These are phyloP conservation scores for Sphenostylis stenocarpa DNA, from an alignment of 306 rosid species.

Conservation along the genomic window DNA sequence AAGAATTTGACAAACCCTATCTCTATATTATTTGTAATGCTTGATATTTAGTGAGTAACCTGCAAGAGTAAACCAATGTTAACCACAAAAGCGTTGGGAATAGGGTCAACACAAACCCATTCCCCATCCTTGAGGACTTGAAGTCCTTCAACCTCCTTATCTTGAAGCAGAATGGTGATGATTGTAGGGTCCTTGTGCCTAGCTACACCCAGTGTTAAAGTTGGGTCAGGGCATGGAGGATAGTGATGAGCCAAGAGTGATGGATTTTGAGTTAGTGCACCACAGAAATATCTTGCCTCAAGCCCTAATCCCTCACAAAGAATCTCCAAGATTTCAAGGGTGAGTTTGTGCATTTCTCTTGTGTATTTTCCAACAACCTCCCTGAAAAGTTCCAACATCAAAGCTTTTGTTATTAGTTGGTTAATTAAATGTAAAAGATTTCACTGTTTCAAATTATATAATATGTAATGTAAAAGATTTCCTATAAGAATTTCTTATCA, in stretches of 20 bases:
- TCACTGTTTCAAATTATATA: neutral
- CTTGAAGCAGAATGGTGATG: conserved; percentile 69
- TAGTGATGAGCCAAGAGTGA: conserved; percentile 53
- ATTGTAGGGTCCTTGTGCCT: conserved; percentile 64
- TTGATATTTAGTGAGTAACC: conserved; percentile 21
- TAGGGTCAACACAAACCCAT: conserved; percentile 55
- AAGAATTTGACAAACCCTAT: too few relatives aligned
- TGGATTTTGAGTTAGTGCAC: conserved; percentile 48
- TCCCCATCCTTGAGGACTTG: conserved; percentile 52
- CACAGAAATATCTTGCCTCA: conserved; percentile 34
- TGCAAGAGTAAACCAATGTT: conserved; percentile 51
- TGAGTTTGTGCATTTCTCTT: conserved; percentile 42
- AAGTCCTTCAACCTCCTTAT: conserved; percentile 50
- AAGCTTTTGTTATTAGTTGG: neutral
- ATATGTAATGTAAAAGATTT: too few relatives aligned
- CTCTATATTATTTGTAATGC: too few relatives aligned
- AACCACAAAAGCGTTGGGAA: conserved; percentile 52
- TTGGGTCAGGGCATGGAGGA: conserved; percentile 79
- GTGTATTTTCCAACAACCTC: conserved; percentile 48
- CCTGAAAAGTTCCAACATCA: conserved; percentile 25
- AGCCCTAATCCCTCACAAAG: conserved; percentile 67
- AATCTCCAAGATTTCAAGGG: conserved; percentile 48
- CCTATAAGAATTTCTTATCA: too few relatives aligned
- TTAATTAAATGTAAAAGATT: neutral
- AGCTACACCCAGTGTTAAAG: conserved; percentile 61